Evolutionary conservation across 2,329 filamentous ascomycete species (phyloP).

Genomic region (Akanthomyces dipterigenus): DNA sequence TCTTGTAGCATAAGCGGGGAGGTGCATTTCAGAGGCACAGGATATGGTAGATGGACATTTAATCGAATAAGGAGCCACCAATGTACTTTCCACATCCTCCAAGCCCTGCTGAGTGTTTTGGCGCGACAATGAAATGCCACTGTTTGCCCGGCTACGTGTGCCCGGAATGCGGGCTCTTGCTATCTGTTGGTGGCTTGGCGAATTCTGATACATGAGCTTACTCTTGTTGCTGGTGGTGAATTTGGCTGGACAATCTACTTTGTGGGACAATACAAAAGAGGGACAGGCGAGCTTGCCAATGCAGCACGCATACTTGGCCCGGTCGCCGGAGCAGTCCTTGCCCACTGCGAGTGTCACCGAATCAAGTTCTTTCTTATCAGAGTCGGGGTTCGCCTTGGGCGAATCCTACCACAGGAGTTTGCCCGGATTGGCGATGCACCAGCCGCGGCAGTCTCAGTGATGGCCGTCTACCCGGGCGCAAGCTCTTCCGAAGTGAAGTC

Average conservation of each 20-base stretch:
- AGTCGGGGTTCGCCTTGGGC: not conserved
- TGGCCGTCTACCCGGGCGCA: not conserved
- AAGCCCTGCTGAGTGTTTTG: too few relatives aligned
- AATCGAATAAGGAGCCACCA: not conserved
- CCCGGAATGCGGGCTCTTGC: not conserved
- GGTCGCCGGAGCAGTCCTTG: not conserved
- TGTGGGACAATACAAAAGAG: not conserved
- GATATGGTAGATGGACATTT: not conserved
- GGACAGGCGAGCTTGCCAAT: not conserved
- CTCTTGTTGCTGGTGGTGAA: not conserved
- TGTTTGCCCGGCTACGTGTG: not conserved
- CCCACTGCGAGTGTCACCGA: slow-evolving; percentile 2
- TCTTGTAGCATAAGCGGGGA: not conserved
- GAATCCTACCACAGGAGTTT: slow-evolving; percentile 8
- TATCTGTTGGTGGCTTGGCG: not conserved
- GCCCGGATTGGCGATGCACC: not conserved
- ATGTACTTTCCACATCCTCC: too few relatives aligned
- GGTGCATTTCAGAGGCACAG: not conserved
- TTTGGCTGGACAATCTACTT: not conserved
- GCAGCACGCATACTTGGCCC: slow-evolving; percentile 3
- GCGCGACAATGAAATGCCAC: not conserved
- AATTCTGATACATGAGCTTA: not conserved
- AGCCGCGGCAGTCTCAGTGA: slow-evolving; percentile 1
- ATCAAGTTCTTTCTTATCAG: not conserved
- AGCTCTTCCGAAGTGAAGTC: too few relatives aligned